These are phyloP conservation scores for Tetrahymena thermophila DNA, from an alignment of 73 alveolate genomes.

Conservation along the genomic window DNA sequence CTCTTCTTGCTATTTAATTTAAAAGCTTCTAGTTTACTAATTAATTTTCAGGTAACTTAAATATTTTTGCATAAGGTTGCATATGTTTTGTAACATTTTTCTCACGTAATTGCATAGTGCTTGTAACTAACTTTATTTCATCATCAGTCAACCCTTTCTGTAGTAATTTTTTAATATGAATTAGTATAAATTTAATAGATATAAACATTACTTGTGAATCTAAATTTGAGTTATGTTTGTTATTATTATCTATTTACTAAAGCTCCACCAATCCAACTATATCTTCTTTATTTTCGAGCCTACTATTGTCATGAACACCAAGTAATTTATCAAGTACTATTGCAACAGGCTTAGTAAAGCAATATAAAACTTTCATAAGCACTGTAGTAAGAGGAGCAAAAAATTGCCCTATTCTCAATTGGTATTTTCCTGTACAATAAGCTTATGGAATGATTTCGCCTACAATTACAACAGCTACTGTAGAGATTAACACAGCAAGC, in stretches of 20 bases:
- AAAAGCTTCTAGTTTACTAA: background rate
- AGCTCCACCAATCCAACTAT: background rate
- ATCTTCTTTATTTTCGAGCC: background rate
- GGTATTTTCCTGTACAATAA: conserved; percentile 84
- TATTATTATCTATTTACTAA: background rate
- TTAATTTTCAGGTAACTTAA: background rate
- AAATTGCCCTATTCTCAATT: conserved; percentile 73
- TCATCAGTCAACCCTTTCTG: background rate
- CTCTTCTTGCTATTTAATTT: background rate
- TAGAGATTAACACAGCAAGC: conserved; percentile 80
- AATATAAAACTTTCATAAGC: background rate
- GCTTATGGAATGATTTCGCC: conserved; percentile 95
- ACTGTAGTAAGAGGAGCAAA: conserved; percentile 62
- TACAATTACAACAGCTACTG: conserved; percentile 72
- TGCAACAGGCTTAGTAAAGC: background rate
- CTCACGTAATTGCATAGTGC: background rate
- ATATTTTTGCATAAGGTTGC: background rate
- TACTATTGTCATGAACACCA: background rate
- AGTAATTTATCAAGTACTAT: background rate
- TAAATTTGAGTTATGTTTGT: background rate
- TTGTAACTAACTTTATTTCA: background rate
- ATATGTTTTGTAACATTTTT: background rate
- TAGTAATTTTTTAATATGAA: background rate
- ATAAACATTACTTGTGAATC: background rate
- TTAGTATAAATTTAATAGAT: too few species aligned